A percentile compares a stretch with the other conserved stretches of the same genome.
These are phyloP conservation scores for Ashbya aceris DNA, from an alignment of 1,139 yeast species.

Conservation along the genomic window DNA sequence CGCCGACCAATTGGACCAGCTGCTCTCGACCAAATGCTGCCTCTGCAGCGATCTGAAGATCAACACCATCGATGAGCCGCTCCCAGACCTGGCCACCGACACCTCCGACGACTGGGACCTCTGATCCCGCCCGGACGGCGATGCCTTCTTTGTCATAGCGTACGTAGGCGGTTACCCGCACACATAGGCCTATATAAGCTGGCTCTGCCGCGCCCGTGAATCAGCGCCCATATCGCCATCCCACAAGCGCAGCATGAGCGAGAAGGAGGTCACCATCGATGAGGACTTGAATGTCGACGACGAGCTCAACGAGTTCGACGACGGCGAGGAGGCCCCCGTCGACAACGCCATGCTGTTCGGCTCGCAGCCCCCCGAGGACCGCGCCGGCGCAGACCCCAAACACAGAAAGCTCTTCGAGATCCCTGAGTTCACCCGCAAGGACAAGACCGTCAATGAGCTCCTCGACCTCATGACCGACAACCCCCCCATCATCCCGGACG, in stretches of 20 bases:
- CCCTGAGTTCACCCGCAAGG: conserved; percentile 72
- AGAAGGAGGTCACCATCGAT: conserved; percentile 10
- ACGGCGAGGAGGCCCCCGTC: conserved; percentile 33
- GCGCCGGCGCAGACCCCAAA: background rate
- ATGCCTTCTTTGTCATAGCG: background rate
- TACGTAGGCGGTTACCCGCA: background rate
- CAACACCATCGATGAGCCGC: conserved; percentile 55
- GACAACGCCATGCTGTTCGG: conserved; percentile 28
- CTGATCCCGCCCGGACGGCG: background rate
- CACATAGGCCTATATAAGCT: too few relatives aligned
- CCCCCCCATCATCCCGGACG: conserved; percentile 95
- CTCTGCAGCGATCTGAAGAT: conserved; percentile 74
- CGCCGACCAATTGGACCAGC: conserved; percentile 40
- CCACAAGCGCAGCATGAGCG: conserved; percentile 11
- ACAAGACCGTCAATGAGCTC: conserved; percentile 78
- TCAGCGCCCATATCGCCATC: background rate
- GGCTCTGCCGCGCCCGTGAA: background rate
- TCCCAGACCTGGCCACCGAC: conserved; percentile 12
- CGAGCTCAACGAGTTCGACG: conserved; percentile 34
- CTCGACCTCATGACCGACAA: conserved; percentile 85
- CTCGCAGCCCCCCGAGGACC: conserved; percentile 15
- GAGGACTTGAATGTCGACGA: conserved; percentile 30
- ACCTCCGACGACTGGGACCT: background rate
- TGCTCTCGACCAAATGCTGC: conserved; percentile 61
- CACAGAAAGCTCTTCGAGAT: conserved; percentile 39